phyloP scores from a whole-genome alignment of 371 early-diverging fungal species.

The Sanchytrium tribonematis region DNA sequence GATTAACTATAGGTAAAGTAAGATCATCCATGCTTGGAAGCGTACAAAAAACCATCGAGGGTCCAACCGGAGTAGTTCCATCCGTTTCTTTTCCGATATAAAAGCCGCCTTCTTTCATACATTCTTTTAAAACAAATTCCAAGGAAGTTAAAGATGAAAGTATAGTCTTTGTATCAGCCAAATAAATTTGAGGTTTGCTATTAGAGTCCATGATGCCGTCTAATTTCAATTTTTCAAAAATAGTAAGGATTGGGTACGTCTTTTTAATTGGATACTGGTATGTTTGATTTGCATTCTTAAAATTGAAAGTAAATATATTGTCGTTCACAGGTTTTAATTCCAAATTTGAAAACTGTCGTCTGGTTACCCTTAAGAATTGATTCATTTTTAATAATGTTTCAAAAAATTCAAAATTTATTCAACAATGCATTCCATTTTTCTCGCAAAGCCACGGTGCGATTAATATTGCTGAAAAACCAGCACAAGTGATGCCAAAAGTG shows the following conservation, averaged over 20 bases:
- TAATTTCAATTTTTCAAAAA: neutral
- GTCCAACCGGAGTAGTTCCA: neutral
- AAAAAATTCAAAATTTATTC: too few species aligned
- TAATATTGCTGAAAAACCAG: conserved; percentile 14
- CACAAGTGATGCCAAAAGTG: conserved; percentile 15
- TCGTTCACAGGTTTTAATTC: neutral
- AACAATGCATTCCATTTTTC: neutral
- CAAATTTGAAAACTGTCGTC: neutral
- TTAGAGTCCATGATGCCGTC: neutral
- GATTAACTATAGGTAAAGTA: neutral
- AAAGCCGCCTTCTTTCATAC: neutral
- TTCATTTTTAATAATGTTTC: too few species aligned
- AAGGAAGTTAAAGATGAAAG: neutral
- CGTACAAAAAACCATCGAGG: neutral
- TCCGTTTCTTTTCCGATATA: neutral
- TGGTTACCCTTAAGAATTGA: too few species aligned
- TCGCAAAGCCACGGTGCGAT: conserved; percentile 16
- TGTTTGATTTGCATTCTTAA: neutral
- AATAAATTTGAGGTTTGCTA: neutral
- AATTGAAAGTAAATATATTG: neutral
- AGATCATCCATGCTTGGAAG: neutral
- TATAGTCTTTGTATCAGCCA: neutral
- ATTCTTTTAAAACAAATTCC: neutral
- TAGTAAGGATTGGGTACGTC: neutral
- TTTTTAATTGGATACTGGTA: neutral